Evolutionary conservation across 2,329 filamentous ascomycete genomes (phyloP).

Genomic region (Diaporthe velutina): DNA sequence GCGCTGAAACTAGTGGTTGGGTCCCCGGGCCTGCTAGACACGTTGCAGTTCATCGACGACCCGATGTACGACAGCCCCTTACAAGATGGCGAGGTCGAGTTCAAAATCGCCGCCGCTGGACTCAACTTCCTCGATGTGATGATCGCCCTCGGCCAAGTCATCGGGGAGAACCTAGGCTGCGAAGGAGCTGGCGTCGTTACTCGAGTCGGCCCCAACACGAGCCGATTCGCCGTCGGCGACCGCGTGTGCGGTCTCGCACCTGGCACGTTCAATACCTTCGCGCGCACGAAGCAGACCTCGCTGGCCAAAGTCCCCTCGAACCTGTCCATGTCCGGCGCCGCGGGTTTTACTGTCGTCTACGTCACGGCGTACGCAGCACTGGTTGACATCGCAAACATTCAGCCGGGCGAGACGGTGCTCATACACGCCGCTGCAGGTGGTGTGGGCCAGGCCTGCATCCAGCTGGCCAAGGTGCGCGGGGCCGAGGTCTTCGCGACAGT

Average conservation of each 20-base stretch:
- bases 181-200: conserved; percentile 48
- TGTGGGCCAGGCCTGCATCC: neutral
- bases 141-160: conserved; percentile 51
- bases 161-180: conserved; percentile 43
- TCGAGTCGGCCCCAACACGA: conserved; percentile 45
- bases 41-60: conserved; percentile 36
- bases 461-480: neutral
- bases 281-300: neutral
- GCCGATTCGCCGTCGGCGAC: conserved; percentile 42
- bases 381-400: neutral
- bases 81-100: conserved; percentile 41
- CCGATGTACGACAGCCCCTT: conserved; percentile 28
- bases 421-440: neutral
- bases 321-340: neutral
- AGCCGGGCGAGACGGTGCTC: neutral
- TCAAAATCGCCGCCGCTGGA: conserved; percentile 42
- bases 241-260: conserved; percentile 40
- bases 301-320: neutral
- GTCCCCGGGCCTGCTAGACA: conserved; percentile 15
- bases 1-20: conserved; percentile 27
- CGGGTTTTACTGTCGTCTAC: neutral
- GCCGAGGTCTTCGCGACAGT: neutral
- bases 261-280: neutral
- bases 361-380: neutral
- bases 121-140: conserved; percentile 53